Conservation (phyloP, 306 rosid species). For the apple (Malus domestica) region DNA sequence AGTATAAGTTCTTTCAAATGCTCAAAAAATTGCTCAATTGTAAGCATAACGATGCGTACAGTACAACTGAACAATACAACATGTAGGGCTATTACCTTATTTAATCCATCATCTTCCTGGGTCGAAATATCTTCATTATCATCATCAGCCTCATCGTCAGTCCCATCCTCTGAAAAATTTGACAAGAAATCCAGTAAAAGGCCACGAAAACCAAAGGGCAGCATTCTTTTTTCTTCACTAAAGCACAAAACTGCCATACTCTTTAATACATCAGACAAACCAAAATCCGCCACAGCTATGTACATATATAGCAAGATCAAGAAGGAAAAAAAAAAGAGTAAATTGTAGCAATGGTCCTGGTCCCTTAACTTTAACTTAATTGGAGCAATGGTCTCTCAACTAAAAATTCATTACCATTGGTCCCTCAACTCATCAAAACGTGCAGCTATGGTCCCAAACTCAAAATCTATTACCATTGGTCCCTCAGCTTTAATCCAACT, state of each 20-base stretch:
- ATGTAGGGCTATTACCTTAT: constrained; percentile 36
- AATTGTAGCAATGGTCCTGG: too few species aligned
- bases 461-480: too few species aligned
- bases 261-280: neutral
- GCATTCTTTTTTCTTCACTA: neutral
- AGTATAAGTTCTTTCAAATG: neutral
- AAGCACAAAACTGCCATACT: neutral
- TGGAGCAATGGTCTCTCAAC: too few species aligned
- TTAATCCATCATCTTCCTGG: constrained; percentile 25
- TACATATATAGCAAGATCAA: too few species aligned
- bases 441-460: too few species aligned
- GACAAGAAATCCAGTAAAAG: constrained; percentile 1
- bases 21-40: neutral
- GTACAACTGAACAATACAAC: neutral
- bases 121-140: constrained; percentile 24
- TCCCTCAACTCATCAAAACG: too few species aligned
- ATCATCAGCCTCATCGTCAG: constrained; percentile 33
- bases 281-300: neutral
- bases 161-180: constrained; percentile 52
- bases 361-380: too few species aligned
- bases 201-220: neutral
- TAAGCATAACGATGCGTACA: neutral
- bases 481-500: too few species aligned
- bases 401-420: too few species aligned
- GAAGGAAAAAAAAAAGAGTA: too few species aligned